Base-by-base conservation (phyloP, 495 filamentous ascomycete genomes). In the Entonaema liquescens region DNA sequence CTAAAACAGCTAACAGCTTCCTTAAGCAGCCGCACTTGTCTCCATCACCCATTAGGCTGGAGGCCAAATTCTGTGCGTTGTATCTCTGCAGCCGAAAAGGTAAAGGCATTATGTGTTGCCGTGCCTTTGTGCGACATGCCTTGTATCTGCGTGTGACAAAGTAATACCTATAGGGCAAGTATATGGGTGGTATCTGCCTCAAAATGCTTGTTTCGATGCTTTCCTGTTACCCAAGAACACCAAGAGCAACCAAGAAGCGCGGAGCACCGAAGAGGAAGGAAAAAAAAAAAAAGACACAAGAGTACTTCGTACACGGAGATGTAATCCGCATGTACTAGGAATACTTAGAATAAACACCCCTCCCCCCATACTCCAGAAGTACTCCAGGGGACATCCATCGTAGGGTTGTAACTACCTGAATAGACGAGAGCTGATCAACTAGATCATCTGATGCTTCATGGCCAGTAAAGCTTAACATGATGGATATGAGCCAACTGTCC, bases 111-210 rank as follows among this genome's bases (percentile, higher is more conserved):
- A 59, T 71, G 52, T 59, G 38, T 36, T 58, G 19, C n/a, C 19
- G 54, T 44, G 17, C 56, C 28, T 52, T 62, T 70, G 62, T 73
- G 62, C 60, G 35, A 73, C 67, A 44, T 73, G 36, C 38, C 49
- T 47, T 35, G 35, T 50, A 57, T 50, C 47, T 58, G 65, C 21
- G 70, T 73, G 40, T 55, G 53, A 54, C 59, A 62, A 49, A 65
- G 58, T 31, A 70, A 73, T 73, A 70, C 71, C 71, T 73, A 66
- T 73, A 70, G 36, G 62, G 62, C 67, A 73, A 69, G 71, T 73
- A 73, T 73, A 66, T 54, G 31, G 61, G 71, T 70, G 57, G 71
- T 70, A 73, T 73, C 67, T 38, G 47, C 62, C 59, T 65, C 35
- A 29, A 29, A 58, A 67, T 62, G 66, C 67, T 70, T 70, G 67